Evolutionary conservation across 1,139 yeast species (phyloP), one percentile per base, ranked within the genome.

Genomic region (Zygosaccharomyces pseudobailii): DNA sequence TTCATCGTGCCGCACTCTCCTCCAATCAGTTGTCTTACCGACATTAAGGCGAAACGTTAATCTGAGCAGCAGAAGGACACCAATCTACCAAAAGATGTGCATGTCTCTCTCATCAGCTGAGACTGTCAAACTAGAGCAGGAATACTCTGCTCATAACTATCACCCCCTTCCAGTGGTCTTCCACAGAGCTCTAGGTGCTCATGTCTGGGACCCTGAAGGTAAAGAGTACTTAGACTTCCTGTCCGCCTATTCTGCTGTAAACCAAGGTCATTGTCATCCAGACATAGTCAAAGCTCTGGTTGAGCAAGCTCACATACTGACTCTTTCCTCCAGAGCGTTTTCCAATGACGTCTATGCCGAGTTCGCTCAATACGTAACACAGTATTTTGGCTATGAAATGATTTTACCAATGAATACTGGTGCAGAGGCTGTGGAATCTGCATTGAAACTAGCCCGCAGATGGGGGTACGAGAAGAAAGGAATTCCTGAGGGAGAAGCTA

Each of bases 221-320:
- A 84, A 69, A 22, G 88, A 85, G 63, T 86, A 86, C 67, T 72
- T 89, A 56, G 97, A 89, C 68, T 89, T 89, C 65, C 72, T 89
- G 55, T 84, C 94, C 28, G 96, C 97, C 6, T 90, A 90, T 71
- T 88, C 96, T 33, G 97, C 98, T 9, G 97, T 92, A 35, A 92
- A 92, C 73, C 97, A 92, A 70, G 98, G 98, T 50, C 98, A 90
- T 68, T 90, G 97, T 70, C 97, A 90, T 67, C 97, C 97, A 50
- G 84, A 87, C 70, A 90, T 90, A 65, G 76, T 92, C 52, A 76
- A 71, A 41, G 97, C 98, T 2, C 76, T 92, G 53, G 75, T 82
- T 43, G 95, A 89, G 38, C 97, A 92, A 72, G 96, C 97, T 8
- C 78, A 81, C 50, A 79, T 75, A 53, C 74, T 90, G 69, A 90